Evolutionary conservation across 805 yeast species (phyloP), one percentile per base, ranked within the genome.

Genomic region (Myxozyma vanderwaltii): DNA sequence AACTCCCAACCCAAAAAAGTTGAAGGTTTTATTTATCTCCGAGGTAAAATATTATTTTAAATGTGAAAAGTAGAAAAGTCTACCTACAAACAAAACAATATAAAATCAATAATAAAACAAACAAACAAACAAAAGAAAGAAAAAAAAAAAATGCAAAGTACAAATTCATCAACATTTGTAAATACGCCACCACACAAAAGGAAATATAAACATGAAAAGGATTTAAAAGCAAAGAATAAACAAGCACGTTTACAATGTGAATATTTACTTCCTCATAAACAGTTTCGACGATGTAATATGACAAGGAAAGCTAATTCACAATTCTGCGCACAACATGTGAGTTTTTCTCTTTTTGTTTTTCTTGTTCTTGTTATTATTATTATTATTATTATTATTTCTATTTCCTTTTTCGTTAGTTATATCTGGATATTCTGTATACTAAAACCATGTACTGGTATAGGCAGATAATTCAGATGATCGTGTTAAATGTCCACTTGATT

Each of bases 291-390:
- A 46, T 88, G 95, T 71, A 81, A 83, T 3, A 78, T 86, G 79
- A 85, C 84, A 59, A 74, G 87, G 33, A 78, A 80, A 56, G 71
- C 75, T 10, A 80, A 73, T 31, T 77, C 76, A 23, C 70, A 71
- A 40, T 86, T 71, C 67, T 88, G 95, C 71, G 81, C 86, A 7
- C 86, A 86, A 63, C 95, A 88, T 70, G 70, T 70, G 23, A 2
- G 27, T 29, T 17, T 33, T 6, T 3, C 24, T 17, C 24, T 4
- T 26, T 2, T 13, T 17, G 29, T 2, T n/a, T n/a, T n/a, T n/a
- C n/a, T n/a, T n/a, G n/a, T n/a, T n/a, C n/a, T n/a, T n/a, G n/a
- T n/a, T n/a, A n/a, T n/a, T n/a, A n/a, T n/a, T n/a, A n/a, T n/a
- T n/a, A n/a, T n/a, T n/a, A n/a, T n/a, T n/a, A n/a, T n/a, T n/a